Evolutionary conservation across 176 grass and related monocot species (phyloP), one percentile per base, ranked within the genome.

Genomic region (Dendrocalamus sinicus): DNA sequence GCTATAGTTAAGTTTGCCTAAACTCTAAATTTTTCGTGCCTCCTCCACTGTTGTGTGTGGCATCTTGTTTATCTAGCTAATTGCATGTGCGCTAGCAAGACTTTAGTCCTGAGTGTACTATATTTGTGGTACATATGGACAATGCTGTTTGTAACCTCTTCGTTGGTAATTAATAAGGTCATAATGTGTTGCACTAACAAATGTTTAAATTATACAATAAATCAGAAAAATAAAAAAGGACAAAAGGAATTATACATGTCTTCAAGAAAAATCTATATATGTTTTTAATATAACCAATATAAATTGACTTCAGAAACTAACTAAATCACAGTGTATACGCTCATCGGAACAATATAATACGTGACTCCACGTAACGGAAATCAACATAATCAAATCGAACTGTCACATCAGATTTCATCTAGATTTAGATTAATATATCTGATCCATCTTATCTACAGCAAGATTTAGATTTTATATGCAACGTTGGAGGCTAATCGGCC

Each of bases 371-470:
- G 60, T 43, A 73, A 26, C 26, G 41, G 5, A 73, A 68, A 86
- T 79, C 26, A 32, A 19, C 59, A 61, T 58, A 43, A 53, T 15
- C 41, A 91, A 91, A 87, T 52, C 2, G 9, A 60, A 79, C 75
- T 62, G 75, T 75, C 75, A 80, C 69, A 17, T 84, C 75, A 46
- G 8, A 67, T 80, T 83, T 62, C 69, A 53, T 59, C 0, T 2
- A n/a, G 41, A 74, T 79, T 68, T 78, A 9, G 60, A 80, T 80
- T 84, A 83, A 23, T 35, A 67, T 74, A 86, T 63, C 39, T 51
- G 46, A 75, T 73, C 37, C 73, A 83, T 87, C 67, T 73, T 80
- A 79, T 79, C 51, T 60, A 47, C 41, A 32, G 11, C 22, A 83
- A 79, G 28, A 37, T 40, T 52, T 22, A 28, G 24, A 58, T 78